Percentiles rank a stretch among this genome's conserved stretches.
Evolutionary conservation across 2,329 filamentous ascomycete species (phyloP).

Genomic region (Tolypocladium paradoxum): DNA sequence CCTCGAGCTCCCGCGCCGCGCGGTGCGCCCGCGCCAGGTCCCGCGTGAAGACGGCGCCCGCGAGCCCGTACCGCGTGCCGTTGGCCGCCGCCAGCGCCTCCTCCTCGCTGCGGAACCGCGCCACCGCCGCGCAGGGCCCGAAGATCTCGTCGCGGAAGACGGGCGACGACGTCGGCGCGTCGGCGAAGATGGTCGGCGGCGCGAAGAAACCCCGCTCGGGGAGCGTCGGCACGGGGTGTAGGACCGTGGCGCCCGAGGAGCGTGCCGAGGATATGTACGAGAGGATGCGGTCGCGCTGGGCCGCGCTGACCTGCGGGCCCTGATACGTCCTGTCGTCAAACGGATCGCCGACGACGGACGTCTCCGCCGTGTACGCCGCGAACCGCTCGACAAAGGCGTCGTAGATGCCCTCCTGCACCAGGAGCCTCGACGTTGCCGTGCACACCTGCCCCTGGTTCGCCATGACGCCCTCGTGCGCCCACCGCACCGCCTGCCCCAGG

Average conservation of each 20-base stretch:
- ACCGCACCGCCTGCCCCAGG: slow-evolving; percentile 56
- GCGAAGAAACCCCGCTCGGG: slow-evolving; percentile 33
- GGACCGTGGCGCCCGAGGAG: slow-evolving; percentile 50
- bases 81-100: slow-evolving; percentile 34
- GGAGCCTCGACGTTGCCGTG: slow-evolving; percentile 51
- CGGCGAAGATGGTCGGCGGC: slow-evolving; percentile 34
- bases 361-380: slow-evolving; percentile 44
- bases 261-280: slow-evolving; percentile 40
- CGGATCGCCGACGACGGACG: slow-evolving; percentile 58
- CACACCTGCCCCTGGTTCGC: slow-evolving; percentile 56
- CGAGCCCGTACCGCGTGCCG: slow-evolving; percentile 49
- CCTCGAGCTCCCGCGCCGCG: slow-evolving; percentile 46
- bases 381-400: slow-evolving; percentile 56
- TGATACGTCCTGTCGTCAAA: slow-evolving; percentile 61
- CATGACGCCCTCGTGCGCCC: slow-evolving; percentile 39
- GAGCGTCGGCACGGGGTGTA: slow-evolving; percentile 46
- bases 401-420: slow-evolving; percentile 50
- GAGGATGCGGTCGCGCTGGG: slow-evolving; percentile 60
- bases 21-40: slow-evolving; percentile 40
- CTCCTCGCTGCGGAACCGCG: slow-evolving; percentile 29
- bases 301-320: slow-evolving; percentile 62
- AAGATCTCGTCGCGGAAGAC: slow-evolving; percentile 38
- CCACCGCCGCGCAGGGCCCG: slow-evolving; percentile 31
- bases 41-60: slow-evolving; percentile 49
- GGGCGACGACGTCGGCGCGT: slow-evolving; percentile 29